phyloP scores from a whole-genome alignment of 192 early-diverging fungal genomes.

The Phycomyces blakesleeanus region DNA sequence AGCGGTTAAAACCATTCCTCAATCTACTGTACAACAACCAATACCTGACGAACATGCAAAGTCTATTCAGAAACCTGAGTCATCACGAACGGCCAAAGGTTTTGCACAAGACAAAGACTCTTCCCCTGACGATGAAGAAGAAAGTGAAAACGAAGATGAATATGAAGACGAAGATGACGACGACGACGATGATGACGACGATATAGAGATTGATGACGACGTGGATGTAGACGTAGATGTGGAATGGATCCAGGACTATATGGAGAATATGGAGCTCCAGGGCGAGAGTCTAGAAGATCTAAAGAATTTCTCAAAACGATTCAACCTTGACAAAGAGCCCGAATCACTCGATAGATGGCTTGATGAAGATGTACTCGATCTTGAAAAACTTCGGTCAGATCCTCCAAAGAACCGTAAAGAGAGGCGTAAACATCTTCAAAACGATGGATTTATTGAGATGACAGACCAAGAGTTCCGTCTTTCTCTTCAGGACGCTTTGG shows the following conservation, averaged over 20 bases:
- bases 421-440: neutral
- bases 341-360: neutral
- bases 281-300: conserved; percentile 18
- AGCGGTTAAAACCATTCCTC: too few species aligned
- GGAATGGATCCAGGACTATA: conserved; percentile 24
- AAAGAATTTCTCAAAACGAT: conserved; percentile 3
- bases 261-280: conserved; percentile 18
- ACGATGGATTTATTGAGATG: neutral
- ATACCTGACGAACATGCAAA: too few species aligned
- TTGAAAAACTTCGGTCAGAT: neutral
- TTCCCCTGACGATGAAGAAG: neutral
- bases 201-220: conserved; percentile 14
- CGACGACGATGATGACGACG: neutral
- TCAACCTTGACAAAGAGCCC: conserved; percentile 7
- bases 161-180: neutral
- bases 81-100: neutral
- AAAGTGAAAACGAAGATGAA: neutral
- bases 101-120: too few species aligned
- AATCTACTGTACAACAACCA: too few species aligned
- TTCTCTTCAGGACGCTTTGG: neutral
- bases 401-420: neutral
- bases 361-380: neutral
- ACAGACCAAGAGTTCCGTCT: neutral
- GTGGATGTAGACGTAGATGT: conserved; percentile 13
- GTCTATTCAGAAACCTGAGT: too few species aligned